These are phyloP conservation scores for Kandelia obovata DNA, from an alignment of 345 rosid species.

Conservation along the genomic window DNA sequence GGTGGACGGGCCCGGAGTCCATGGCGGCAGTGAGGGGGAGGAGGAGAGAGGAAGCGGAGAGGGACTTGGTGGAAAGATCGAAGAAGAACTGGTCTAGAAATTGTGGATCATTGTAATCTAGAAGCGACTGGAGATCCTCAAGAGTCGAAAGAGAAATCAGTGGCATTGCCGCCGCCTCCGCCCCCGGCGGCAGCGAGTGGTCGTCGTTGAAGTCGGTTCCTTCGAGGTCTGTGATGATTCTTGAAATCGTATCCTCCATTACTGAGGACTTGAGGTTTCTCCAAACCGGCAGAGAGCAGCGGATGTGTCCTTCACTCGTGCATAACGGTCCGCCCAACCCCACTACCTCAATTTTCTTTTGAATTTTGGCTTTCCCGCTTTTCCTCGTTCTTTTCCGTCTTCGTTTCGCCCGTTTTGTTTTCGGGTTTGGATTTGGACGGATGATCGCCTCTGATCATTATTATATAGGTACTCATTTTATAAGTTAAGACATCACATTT, in stretches of 20 bases:
- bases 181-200: neutral
- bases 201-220: slow-evolving; percentile 2
- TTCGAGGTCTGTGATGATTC: slow-evolving; percentile 20
- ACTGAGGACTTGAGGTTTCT: neutral
- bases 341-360: neutral
- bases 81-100: slow-evolving; percentile 45
- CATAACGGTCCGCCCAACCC: no score
- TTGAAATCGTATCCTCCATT: slow-evolving; percentile 12
- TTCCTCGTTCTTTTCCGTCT: neutral
- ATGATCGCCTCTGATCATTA: no score
- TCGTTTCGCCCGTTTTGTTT: no score
- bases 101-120: slow-evolving; percentile 44
- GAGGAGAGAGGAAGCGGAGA: slow-evolving; percentile 46
- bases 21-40: slow-evolving; percentile 53
- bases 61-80: slow-evolving; percentile 39
- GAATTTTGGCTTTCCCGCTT: slow-evolving; percentile 16
- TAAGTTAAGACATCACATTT: neutral
- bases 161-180: neutral
- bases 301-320: no score
- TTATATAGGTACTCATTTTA: no score
- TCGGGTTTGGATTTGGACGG: no score
- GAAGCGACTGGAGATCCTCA: slow-evolving; percentile 48
- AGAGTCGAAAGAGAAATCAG: slow-evolving; percentile 40
- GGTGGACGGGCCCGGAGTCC: slow-evolving; percentile 43
- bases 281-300: neutral